Conservation (phyloP, 2,329 filamentous ascomycete genomes). For the Bipolaris victoriae region DNA sequence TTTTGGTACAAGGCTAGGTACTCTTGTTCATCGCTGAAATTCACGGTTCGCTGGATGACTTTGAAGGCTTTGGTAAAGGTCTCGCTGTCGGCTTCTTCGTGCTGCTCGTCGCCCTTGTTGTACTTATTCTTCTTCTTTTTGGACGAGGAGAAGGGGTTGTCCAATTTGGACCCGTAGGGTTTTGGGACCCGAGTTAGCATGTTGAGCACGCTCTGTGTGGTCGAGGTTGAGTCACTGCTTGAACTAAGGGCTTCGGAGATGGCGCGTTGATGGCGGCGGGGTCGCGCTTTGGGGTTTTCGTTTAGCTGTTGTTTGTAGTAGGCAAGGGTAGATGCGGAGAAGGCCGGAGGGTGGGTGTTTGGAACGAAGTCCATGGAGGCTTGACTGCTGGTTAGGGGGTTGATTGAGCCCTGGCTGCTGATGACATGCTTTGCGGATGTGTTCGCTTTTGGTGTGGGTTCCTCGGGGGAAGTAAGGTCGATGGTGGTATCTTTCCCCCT, state of each 20-base stretch:
- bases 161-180: slow-evolving; percentile 21
- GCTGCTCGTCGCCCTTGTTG: slow-evolving; percentile 12
- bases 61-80: slow-evolving; percentile 27
- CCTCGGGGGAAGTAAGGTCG: slow-evolving; percentile 5
- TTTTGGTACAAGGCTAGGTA: no score
- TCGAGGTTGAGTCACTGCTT: slow-evolving; percentile 22
- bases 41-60: slow-evolving; percentile 24
- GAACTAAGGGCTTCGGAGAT: slow-evolving; percentile 12
- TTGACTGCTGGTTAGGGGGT: slow-evolving; percentile 5
- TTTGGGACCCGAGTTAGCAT: slow-evolving; percentile 29
- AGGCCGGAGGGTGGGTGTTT: slow-evolving; percentile 8
- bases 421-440: neutral
- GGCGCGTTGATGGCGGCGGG: slow-evolving; percentile 8
- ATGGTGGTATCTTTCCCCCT: slow-evolving; percentile 1
- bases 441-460: neutral
- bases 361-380: neutral
- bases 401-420: slow-evolving; percentile 10
- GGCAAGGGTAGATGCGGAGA: slow-evolving; percentile 25
- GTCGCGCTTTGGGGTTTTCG: slow-evolving; percentile 22
- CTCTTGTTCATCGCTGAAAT: slow-evolving; percentile 35
- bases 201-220: slow-evolving; percentile 27
- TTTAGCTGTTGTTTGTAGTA: slow-evolving; percentile 26
- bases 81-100: slow-evolving; percentile 22
- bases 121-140: slow-evolving; percentile 11
- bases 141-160: slow-evolving; percentile 21